Evolutionary conservation across 192 early-diverging fungal genomes (phyloP), one percentile per base, ranked within the genome.

Genomic region (Jimgerdemannia lactiflua): DNA sequence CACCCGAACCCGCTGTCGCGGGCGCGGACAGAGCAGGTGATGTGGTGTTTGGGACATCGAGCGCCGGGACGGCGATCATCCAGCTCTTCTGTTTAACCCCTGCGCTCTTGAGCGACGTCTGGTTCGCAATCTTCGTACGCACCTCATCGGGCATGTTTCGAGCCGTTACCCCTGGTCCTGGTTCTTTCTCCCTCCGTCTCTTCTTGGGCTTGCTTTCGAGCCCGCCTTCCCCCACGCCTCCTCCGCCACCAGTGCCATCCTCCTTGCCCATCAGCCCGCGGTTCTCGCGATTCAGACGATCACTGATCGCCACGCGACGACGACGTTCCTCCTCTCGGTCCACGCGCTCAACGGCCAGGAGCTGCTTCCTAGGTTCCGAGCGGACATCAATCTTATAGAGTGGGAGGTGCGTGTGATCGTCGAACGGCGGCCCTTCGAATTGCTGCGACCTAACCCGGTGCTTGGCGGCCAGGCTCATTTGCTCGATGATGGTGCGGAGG

Each of bases 321-420:
- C 84, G 83, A 9, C 89, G 85, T 73, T 94, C 92, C 72, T 86
- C 82, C 75, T 92, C 83, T 43, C 87, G 82, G 65, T 92, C 91
- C 17, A 89, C 88, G 70, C 89, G 88, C 78, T 93, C 91, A 64
- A 94, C 82, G 14, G 90, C 91, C 64, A 86, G 71, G 20, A 94
- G 83, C 79, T 94, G 93, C 49, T 87, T 86, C 74, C 87, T 88
- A n/a, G 89, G 87, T 69, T 94, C 92, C 78, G 89, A 84, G 63
- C 85, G 86, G 9, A 92, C 84, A 3, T 84, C 82, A 63, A 93
- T 87, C 72, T 90, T 91, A 82, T 92, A 94, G 43, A 91, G 78
- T 9, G 92, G 86, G 17, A 86, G 83, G 3, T 88, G 83, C 1
- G 83, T 83, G 63, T 75, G 75, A 17, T 68, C 71, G 64, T 88